Base-by-base conservation (phyloP, 73 alveolate species). In the Blepharisma stoltei region DNA sequence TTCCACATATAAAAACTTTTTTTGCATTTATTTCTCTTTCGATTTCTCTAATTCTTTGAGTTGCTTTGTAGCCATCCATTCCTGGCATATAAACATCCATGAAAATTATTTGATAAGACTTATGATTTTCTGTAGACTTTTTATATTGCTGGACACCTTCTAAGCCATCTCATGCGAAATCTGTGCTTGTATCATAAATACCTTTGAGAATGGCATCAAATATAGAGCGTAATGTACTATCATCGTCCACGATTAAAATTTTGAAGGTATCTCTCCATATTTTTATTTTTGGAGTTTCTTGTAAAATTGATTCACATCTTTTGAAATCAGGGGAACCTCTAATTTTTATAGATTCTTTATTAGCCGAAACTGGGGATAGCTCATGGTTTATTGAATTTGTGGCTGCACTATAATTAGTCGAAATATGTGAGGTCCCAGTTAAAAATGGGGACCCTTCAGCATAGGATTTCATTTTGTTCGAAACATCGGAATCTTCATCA, bases 71-170 rank as follows among this genome's bases (percentile, higher is more conserved):
- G 18, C 73, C 73, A 25, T 25, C 46, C 73, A 60, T 60, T 38
- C 73, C 23, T 38, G 73, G 73, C 73, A 60, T 60, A 38, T 14
- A 8, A 8, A 60, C 14, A 60, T 60, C 73, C 73, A 60, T 60
- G 46, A 60, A 60, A 20, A 60, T 60, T 0, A 60, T 25, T 60
- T 60, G 73, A 25, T 60, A 60, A n/a, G 23, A 14, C 2, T 0
- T 2, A n/a, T 38, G 46, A 14, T 60, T n/a, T 14, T 38, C 46
- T 20, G 47, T 9, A 5, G 5, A 1, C 0, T 5, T 60, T 9
- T 60, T 38, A 5, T 18, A 60, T 38, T 1, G 14, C 38, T 60
- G 46, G 11, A 60, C 45, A 18, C 46, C 73, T 60, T 38, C 73
- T 14, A 60, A 9, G 0, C 73, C 73, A 60, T 60, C 73, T 60